These are phyloP conservation scores for Cyberlindnera mrakii DNA, from an alignment of 805 yeast genomes.

Conservation along the genomic window DNA sequence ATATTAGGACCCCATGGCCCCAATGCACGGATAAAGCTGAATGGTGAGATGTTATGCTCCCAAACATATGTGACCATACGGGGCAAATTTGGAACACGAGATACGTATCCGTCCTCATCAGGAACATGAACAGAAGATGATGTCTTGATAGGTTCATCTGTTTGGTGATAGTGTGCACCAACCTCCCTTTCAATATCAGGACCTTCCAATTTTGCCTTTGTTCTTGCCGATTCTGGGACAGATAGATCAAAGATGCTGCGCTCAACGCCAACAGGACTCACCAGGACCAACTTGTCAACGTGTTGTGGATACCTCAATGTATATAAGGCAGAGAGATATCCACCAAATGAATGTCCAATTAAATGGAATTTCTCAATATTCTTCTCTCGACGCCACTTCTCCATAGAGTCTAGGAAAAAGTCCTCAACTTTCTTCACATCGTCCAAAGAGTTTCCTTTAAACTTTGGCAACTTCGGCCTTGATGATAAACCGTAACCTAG, in stretches of 20 bases:
- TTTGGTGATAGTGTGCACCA: conserved; percentile 13
- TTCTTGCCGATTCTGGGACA: neutral
- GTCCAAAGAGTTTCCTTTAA: conserved; percentile 14
- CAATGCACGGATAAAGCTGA: conserved; percentile 38
- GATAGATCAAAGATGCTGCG: conserved; percentile 35
- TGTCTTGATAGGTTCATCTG: conserved; percentile 12
- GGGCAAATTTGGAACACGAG: conserved; percentile 29
- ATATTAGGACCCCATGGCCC: conserved; percentile 53
- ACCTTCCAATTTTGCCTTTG: conserved; percentile 12
- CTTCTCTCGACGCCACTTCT: conserved; percentile 47
- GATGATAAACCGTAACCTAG: conserved; percentile 60
- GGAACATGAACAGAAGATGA: conserved; percentile 22
- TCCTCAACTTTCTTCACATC: conserved; percentile 28
- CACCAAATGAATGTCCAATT: conserved; percentile 70
- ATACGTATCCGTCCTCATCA: conserved; percentile 28
- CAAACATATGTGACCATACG: conserved; percentile 39
- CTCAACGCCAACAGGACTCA: conserved; percentile 73
- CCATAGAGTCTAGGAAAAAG: conserved; percentile 42
- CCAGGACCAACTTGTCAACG: conserved; percentile 45
- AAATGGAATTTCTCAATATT: conserved; percentile 47
- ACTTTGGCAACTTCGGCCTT: conserved; percentile 35
- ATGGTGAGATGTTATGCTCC: conserved; percentile 51
- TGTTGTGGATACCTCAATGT: conserved; percentile 48
- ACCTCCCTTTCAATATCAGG: conserved; percentile 29
- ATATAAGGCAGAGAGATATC: conserved; percentile 57